These are phyloP conservation scores for Boletellus ananas DNA, from an alignment of 768 basidiomycete species.

Conservation along the genomic window DNA sequence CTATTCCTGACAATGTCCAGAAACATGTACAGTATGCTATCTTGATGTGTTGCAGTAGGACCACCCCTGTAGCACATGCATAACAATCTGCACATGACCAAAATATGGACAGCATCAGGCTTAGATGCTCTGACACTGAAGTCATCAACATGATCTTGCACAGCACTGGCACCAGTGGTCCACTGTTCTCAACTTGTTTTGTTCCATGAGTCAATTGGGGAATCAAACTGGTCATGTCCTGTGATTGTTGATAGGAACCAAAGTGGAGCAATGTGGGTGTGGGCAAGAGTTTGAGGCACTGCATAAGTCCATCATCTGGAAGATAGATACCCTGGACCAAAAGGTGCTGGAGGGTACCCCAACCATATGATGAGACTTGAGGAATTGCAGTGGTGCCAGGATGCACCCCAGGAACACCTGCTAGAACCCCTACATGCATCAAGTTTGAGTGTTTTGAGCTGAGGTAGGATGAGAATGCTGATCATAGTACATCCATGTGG, in stretches of 20 bases:
- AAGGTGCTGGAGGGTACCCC: constrained; percentile 3
- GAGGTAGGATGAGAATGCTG: constrained; percentile 14
- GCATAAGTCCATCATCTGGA: constrained; percentile 15
- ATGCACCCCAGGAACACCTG: too few species aligned
- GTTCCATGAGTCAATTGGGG: background rate
- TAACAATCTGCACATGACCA: constrained; percentile 1
- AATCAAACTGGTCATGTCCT: constrained; percentile 9
- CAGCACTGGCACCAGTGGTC: constrained; percentile 3
- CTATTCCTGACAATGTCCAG: too few species aligned
- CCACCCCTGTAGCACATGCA: background rate
- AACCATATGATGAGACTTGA: constrained; percentile 18
- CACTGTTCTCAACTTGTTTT: background rate
- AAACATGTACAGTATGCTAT: background rate
- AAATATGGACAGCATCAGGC: constrained; percentile 7
- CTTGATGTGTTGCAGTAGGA: constrained; percentile 2
- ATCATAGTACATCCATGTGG: constrained; percentile 1
- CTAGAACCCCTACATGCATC: too few species aligned
- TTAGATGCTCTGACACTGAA: constrained; percentile 6
- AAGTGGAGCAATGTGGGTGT: constrained; percentile 7
- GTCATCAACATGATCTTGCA: constrained; percentile 15
- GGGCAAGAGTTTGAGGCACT: constrained; percentile 12
- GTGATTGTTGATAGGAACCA: constrained; percentile 13
- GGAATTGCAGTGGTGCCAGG: constrained; percentile 9
- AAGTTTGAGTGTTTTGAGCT: constrained; percentile 13
- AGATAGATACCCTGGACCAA: constrained; percentile 15